Percentiles rank a stretch among this genome's conserved stretches.
phyloP scores from a whole-genome alignment of 495 filamentous ascomycete genomes.

The Poronia punctata region DNA sequence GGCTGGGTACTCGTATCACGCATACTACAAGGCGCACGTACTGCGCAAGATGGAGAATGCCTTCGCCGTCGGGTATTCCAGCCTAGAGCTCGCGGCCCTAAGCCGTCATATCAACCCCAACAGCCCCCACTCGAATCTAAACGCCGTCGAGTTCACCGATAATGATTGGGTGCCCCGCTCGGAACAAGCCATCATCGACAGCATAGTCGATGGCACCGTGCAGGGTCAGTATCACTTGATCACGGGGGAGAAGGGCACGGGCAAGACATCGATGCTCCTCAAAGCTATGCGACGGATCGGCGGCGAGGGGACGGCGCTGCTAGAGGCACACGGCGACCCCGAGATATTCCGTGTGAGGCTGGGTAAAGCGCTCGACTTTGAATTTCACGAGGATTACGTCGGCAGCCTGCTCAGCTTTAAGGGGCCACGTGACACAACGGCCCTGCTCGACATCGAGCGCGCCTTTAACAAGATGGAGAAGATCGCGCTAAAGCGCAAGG shows the following conservation, averaged over 20 bases:
- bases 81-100: constrained; percentile 72
- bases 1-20: constrained; percentile 76
- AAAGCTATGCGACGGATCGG: constrained; percentile 83
- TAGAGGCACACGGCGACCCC: constrained; percentile 86
- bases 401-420: constrained; percentile 86
- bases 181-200: constrained; percentile 70
- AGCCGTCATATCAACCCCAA: constrained; percentile 40
- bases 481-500: constrained; percentile 63
- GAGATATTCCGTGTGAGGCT: constrained; percentile 89
- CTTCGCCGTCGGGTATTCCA: constrained; percentile 82
- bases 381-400: constrained; percentile 83
- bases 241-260: constrained; percentile 94
- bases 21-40: constrained; percentile 83
- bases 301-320: constrained; percentile 80
- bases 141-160: constrained; percentile 30
- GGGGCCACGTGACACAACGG: constrained; percentile 80
- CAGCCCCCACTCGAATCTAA: constrained; percentile 13
- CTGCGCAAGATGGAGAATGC: constrained; percentile 84
- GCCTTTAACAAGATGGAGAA: constrained; percentile 96
- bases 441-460: constrained; percentile 84
- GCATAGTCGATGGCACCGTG: constrained; percentile 60
- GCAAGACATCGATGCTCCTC: constrained; percentile 88
- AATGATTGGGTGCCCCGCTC: constrained; percentile 72
- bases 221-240: constrained; percentile 80
- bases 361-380: constrained; percentile 86